Base-by-base conservation (phyloP, 441 rosid genomes). In the Croton setiger region DNA sequence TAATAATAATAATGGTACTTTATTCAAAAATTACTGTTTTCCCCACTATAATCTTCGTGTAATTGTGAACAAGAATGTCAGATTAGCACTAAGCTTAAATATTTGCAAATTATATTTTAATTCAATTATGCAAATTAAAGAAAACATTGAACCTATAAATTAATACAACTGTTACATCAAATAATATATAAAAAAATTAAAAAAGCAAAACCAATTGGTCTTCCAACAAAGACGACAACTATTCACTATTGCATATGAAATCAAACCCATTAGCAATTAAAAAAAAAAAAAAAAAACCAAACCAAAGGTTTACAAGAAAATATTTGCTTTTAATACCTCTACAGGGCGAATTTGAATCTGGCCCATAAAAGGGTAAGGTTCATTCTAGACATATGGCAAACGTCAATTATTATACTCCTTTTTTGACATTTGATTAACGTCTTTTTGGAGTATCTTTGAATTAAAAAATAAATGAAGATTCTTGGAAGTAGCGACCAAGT, bases 361-460 rank as follows among this genome's bases (percentile, higher is more conserved):
- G 66, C 51, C 60, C 0, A 20, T 35, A 60, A 48, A 21, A 6
- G 4, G 72, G 15, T 17, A 13, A 7, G 2, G 39, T 69, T 49
- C 72, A 39, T 37, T 48, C 39, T 39, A 14, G 37, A 21, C 4
- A 21, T 9, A 17, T 6, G 8, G 11, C 27, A 52, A 54, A 54
- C 33, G 58, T 54, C 48, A 56, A 9, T 17, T 23, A 23, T 55
- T 10, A 0, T 1, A 0, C 1, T 23, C 4, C 43, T 51, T 35
- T 36, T 10, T 4, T 2, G 4, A 14, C 12, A 21, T 35, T 35
- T 36, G 4, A 0, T 11, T 10, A 54, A 21, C 3, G 14, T 9
- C n/a, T n/a, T 20, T 35, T 39, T 55, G 60, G 60, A 65, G 60
- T 64, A 65, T 65, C 52, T 64, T 65, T 65, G 75, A 72, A 72